A percentile compares a stretch with the other conserved stretches of the same genome.
phyloP scores from a whole-genome alignment of 208 protist genomes.

The Strigomonas oncopelti region DNA sequence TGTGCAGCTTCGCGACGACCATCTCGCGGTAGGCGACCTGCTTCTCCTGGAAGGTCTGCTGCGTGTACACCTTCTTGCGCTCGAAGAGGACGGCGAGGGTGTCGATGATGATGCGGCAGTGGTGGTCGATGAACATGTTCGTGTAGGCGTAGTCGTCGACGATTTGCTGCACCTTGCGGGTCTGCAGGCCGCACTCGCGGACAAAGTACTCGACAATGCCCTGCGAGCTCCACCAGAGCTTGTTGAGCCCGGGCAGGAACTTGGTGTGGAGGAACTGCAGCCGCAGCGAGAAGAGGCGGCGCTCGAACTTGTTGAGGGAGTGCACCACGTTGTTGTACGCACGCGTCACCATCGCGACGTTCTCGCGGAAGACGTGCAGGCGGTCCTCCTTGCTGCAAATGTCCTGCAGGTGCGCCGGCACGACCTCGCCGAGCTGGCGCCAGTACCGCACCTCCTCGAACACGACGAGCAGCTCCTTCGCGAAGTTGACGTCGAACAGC shows the following conservation, averaged over 20 bases:
- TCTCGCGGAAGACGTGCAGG: slow-evolving; percentile 94
- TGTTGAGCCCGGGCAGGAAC: slow-evolving; percentile 89
- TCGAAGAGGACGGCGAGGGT: slow-evolving; percentile 93
- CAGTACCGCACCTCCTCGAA: slow-evolving; percentile 95
- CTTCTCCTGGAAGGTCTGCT: slow-evolving; percentile 80
- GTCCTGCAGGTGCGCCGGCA: slow-evolving; percentile 83
- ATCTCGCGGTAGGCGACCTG: slow-evolving; percentile 79
- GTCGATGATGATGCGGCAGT: slow-evolving; percentile 89
- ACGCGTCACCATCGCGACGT: slow-evolving; percentile 92
- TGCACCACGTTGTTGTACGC: slow-evolving; percentile 95
- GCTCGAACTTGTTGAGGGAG: slow-evolving; percentile 86
- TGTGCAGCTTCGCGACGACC: slow-evolving; percentile 72
- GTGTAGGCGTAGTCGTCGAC: slow-evolving; percentile 94
- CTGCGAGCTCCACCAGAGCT: slow-evolving; percentile 93
- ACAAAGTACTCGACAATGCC: slow-evolving; percentile 95
- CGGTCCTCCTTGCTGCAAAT: slow-evolving; percentile 89
- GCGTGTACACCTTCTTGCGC: slow-evolving; percentile 91
- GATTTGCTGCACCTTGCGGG: slow-evolving; percentile 78
- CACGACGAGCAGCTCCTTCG: slow-evolving; percentile 87
- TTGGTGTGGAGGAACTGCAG: slow-evolving; percentile 90
- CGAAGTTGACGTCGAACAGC: slow-evolving; percentile 93
- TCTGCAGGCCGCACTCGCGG: slow-evolving; percentile 86
- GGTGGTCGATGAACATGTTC: slow-evolving; percentile 79
- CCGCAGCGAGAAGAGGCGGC: slow-evolving; percentile 91
- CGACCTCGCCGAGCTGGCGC: slow-evolving; percentile 83